A percentile compares a stretch with the other conserved stretches of the same genome.
Evolutionary conservation across 2,329 filamentous ascomycete genomes (phyloP).

Genomic region (Neofusicoccum cordaticola): DNA sequence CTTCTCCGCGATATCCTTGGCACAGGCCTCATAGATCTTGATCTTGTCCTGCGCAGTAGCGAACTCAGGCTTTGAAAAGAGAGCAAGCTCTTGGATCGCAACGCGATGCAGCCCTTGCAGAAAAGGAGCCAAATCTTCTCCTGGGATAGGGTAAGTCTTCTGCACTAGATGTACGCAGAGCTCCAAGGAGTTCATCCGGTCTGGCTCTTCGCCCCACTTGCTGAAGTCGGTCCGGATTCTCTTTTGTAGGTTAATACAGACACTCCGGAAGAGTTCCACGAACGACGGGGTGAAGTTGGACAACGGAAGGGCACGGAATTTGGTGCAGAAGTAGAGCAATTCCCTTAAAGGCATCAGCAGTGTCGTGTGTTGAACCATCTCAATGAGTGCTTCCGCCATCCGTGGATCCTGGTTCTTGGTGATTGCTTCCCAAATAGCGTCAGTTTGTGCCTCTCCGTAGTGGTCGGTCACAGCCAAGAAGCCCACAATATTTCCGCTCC

Average conservation of each 20-base stretch:
- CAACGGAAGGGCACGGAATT: conserved; percentile 50
- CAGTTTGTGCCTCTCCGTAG: conserved; percentile 69
- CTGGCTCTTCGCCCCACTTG: conserved; percentile 19
- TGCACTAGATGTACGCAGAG: conserved; percentile 67
- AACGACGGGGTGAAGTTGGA: conserved; percentile 31
- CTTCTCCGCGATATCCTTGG: conserved; percentile 64
- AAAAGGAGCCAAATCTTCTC: conserved; percentile 53
- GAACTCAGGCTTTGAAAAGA: conserved; percentile 54
- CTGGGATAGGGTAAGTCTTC: conserved; percentile 65
- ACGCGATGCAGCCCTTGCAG: conserved; percentile 63
- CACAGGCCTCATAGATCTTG: conserved; percentile 64
- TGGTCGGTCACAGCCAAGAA: conserved; percentile 79
- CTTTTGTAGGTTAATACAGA: conserved; percentile 7
- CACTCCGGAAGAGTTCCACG: conserved; percentile 28
- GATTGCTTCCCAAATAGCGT: conserved; percentile 81
- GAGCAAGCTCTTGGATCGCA: conserved; percentile 60
- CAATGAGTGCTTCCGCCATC: conserved; percentile 75
- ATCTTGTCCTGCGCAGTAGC: conserved; percentile 55
- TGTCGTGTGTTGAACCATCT: conserved; percentile 58
- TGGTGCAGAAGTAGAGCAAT: conserved; percentile 67
- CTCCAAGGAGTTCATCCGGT: conserved; percentile 46
- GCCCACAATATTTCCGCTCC: conserved; percentile 79
- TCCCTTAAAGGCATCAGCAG: conserved; percentile 41
- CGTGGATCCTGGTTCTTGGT: conserved; percentile 78
- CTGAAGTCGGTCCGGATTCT: conserved; percentile 3